These are phyloP conservation scores for Gossypium schwendimanii DNA, from an alignment of 441 rosid genomes.

Conservation along the genomic window DNA sequence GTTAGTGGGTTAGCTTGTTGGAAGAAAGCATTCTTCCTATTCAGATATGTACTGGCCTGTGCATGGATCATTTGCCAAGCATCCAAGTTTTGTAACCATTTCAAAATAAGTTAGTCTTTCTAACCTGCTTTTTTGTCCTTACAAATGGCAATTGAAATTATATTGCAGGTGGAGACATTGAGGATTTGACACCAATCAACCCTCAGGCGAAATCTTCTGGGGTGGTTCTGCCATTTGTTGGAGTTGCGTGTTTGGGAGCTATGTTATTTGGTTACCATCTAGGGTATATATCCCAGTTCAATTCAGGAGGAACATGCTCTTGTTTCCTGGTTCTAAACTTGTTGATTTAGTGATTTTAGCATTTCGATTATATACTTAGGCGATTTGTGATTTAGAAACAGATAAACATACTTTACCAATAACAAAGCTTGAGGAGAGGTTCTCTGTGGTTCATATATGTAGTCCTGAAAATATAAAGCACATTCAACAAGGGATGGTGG, in stretches of 20 bases:
- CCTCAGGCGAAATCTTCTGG: slow-evolving; percentile 52
- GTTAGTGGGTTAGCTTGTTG: neutral
- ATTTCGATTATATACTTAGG: slow-evolving; percentile 3
- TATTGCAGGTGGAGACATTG: slow-evolving; percentile 56
- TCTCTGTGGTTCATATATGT: neutral
- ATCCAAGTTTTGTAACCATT: neutral
- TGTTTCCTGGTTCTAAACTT: neutral
- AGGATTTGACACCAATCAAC: slow-evolving; percentile 40
- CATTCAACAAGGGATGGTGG: neutral
- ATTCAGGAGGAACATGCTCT: neutral
- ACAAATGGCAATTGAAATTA: slow-evolving; percentile 6
- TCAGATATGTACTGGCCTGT: neutral
- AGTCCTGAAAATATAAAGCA: neutral
- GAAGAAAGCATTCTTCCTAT: neutral
- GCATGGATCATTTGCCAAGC: neutral
- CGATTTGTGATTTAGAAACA: neutral
- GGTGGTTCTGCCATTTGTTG: slow-evolving; percentile 78
- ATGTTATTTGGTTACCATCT: slow-evolving; percentile 91
- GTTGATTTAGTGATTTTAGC: neutral
- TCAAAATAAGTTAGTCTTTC: neutral
- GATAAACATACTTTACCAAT: neutral
- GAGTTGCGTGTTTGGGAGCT: slow-evolving; percentile 94
- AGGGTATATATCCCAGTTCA: slow-evolving; percentile 32
- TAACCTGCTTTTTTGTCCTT: neutral
- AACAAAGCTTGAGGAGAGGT: neutral